Conservation (phyloP, 2,329 filamentous ascomycete species). For the Paraphaeosphaeria minitans region DNA sequence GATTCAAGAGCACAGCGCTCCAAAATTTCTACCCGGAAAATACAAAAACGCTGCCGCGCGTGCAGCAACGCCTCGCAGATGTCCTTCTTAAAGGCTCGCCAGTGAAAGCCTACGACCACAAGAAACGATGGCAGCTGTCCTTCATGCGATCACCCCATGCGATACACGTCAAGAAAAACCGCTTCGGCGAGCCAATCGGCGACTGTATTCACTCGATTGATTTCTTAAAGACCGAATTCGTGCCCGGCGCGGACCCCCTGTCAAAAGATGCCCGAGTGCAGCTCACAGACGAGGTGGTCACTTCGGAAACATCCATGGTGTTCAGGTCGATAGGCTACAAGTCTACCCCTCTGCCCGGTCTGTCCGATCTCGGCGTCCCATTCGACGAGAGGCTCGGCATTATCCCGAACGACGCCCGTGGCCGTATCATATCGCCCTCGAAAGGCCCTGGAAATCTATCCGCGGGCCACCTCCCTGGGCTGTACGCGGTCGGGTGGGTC, state of each 20-base stretch:
- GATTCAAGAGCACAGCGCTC: conserved; percentile 70
- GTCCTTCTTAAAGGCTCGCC: conserved; percentile 77
- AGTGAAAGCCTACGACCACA: conserved; percentile 51
- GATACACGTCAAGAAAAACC: conserved; percentile 61
- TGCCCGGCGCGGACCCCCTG: conserved; percentile 49
- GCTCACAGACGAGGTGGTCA: conserved; percentile 50
- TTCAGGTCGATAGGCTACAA: conserved; percentile 97
- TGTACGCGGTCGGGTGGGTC: conserved; percentile 97
- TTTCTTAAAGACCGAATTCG: conserved; percentile 63
- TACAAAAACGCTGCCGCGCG: conserved; percentile 72
- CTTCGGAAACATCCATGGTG: conserved; percentile 70
- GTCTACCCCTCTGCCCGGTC: conserved; percentile 75
- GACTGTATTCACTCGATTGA: conserved; percentile 65
- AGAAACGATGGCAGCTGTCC: conserved; percentile 80
- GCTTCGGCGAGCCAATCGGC: conserved; percentile 24
- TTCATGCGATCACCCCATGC: conserved; percentile 80
- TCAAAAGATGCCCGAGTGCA: conserved; percentile 59
- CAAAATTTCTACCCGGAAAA: conserved; percentile 69
- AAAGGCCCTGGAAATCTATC: conserved; percentile 46
- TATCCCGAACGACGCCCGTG: conserved; percentile 80
- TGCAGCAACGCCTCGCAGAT: conserved; percentile 78
- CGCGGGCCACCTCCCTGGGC: conserved; percentile 64
- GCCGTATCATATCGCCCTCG: conserved; percentile 65
- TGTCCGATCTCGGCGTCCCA: conserved; percentile 72
- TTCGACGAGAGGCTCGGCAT: conserved; percentile 78